Base-by-base conservation (phyloP, 805 yeast genomes). In the Zygosaccharomyces bailii region DNA sequence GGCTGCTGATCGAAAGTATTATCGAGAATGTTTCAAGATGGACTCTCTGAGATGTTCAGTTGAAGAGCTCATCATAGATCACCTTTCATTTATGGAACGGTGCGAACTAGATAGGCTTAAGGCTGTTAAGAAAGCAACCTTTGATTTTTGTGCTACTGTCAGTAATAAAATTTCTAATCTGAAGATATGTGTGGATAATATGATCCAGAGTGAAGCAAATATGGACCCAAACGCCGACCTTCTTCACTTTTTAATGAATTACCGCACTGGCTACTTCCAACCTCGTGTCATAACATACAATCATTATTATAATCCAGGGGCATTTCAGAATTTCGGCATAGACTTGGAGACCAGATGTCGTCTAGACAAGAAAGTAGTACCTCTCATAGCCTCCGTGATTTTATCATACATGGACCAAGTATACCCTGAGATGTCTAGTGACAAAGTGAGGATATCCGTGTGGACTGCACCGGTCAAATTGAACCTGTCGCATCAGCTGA, bases 21-120 rank as follows among this genome's bases (percentile, higher is more conserved):
- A 70, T 45, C 68, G 69, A 35, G 72, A 75, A 41, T 81, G 86
- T 7, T 63, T 68, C 35, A 75, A 73, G 31, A 69, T 86, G 51
- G 96, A 87, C 57, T 70, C 72, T 34, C 63, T 77, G 10, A 73
- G 95, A 46, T 84, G 93, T 61, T 80, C 79, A 37, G 71, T 86
- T 37, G 96, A 88, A 62, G 91, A 84, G 56, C 60, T 75, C 25
- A 71, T 84, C 45, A 75, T 83, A 61, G 90, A 83, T 53, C 90
- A 85, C 57, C 68, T 83, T 40, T 66, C 80, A 17, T 86, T 83
- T 60, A 79, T 87, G 86, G 91, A 86, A 60, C 76, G 81, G 55
- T 86, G 93, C 67, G 96, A 87, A 65, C 63, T 77, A 27, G 95
- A 87, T 65, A 74, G 96, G 51, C 69, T 85, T 47, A 73, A 75